Evolutionary conservation across 2,329 filamentous ascomycete genomes (phyloP).

Genomic region (Aspergillus sp.): DNA sequence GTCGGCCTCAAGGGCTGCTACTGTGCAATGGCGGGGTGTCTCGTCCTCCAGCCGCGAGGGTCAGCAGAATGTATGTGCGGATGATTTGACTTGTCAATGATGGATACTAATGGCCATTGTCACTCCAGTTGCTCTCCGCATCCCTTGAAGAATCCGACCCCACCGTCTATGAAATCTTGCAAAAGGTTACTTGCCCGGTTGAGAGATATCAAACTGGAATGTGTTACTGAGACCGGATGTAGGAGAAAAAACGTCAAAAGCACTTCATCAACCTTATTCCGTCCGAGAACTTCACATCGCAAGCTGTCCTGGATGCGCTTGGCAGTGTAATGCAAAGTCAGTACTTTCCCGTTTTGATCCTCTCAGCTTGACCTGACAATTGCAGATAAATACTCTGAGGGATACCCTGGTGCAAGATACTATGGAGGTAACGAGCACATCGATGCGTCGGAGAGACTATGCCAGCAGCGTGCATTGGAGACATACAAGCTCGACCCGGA

Average conservation of each 20-base stretch:
- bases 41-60: slow-evolving; percentile 35
- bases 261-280: slow-evolving; percentile 98
- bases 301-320: slow-evolving; percentile 84
- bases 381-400: slow-evolving; percentile 94
- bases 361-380: slow-evolving; percentile 20
- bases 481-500: slow-evolving; percentile 77
- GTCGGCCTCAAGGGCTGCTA: slow-evolving; percentile 1
- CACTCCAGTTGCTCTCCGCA: slow-evolving; percentile 66
- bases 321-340: slow-evolving; percentile 93
- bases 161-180: slow-evolving; percentile 79
- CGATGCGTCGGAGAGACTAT: slow-evolving; percentile 81
- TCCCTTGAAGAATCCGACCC: slow-evolving; percentile 82
- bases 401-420: slow-evolving; percentile 92
- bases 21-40: slow-evolving; percentile 32
- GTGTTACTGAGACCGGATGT: slow-evolving; percentile 6
- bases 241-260: slow-evolving; percentile 96
- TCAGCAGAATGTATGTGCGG: slow-evolving; percentile 34
- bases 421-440: slow-evolving; percentile 97
- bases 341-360: slow-evolving; percentile 23
- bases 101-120: not conserved
- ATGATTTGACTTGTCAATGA: no score
- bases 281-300: slow-evolving; percentile 92
- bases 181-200: slow-evolving; percentile 59
- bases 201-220: not conserved
- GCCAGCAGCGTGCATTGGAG: slow-evolving; percentile 83